Conservation (phyloP, 1,139 yeast genomes). For the Pichia sp. region DNA sequence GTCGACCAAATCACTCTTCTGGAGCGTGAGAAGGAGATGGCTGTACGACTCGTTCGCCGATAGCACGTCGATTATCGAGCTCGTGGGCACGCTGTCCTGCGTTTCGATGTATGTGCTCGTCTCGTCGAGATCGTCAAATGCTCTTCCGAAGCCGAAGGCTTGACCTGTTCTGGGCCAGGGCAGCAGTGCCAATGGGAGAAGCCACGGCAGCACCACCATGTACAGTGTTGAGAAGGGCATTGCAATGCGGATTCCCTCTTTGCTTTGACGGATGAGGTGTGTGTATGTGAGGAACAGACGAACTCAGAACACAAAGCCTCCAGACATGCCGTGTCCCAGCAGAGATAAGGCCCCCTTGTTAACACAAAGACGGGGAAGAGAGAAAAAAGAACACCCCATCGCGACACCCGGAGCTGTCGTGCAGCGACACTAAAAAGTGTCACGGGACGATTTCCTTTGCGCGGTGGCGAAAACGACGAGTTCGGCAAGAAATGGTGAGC, state of each 20-base stretch:
- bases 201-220: not conserved
- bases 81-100: conserved; percentile 31
- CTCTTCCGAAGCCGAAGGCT: not conserved
- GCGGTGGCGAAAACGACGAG: not conserved
- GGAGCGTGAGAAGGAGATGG: conserved; percentile 59
- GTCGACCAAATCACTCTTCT: conserved; percentile 65
- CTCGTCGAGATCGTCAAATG: conserved; percentile 14
- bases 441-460: not conserved
- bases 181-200: not conserved
- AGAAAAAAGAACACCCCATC: no score
- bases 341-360: no score
- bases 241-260: not conserved
- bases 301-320: no score
- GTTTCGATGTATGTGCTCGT: conserved; percentile 57
- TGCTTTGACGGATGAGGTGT: not conserved
- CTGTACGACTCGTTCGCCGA: conserved; percentile 74
- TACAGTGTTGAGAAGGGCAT: not conserved
- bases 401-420: no score
- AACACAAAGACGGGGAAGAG: no score
- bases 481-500: not conserved
- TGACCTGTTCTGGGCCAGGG: not conserved
- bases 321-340: no score
- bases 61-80: conserved; percentile 70
- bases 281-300: not conserved
- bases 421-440: no score